Evolutionary conservation across 176 grass and related monocot genomes (phyloP).

Genomic region (Carex kokanica): DNA sequence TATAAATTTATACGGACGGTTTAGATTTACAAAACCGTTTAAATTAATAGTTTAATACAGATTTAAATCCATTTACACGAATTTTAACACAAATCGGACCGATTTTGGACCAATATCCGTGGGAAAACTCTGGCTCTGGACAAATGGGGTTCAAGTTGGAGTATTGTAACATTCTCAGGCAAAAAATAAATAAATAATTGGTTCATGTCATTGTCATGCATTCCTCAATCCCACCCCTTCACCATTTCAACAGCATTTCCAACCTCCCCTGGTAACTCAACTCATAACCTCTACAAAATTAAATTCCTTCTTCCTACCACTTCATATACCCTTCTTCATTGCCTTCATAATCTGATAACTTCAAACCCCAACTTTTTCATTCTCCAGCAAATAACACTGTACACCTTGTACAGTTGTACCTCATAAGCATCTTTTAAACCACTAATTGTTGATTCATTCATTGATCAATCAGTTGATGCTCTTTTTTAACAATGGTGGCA

Average conservation of each 20-base stretch:
- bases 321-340: background rate
- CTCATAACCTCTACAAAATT: background rate
- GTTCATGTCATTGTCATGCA: background rate
- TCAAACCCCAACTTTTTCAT: background rate
- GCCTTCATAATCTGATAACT: background rate
- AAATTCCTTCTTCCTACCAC: background rate
- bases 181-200: background rate
- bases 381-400: background rate
- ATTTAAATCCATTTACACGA: too few relatives aligned
- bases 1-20: too few relatives aligned
- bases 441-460: background rate
- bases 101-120: too few relatives aligned
- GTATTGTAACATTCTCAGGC: background rate
- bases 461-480: background rate
- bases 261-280: background rate
- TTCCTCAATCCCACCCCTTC: background rate
- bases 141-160: background rate
- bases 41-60: too few relatives aligned
- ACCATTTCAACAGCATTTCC: slow-evolving; percentile 2
- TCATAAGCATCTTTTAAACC: background rate
- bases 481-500: slow-evolving; percentile 49
- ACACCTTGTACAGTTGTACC: background rate
- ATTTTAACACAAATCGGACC: too few relatives aligned
- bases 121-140: too few relatives aligned
- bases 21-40: too few relatives aligned